phyloP scores from a whole-genome alignment of 1,139 yeast genomes.

The Hanseniaspora uvarum region DNA sequence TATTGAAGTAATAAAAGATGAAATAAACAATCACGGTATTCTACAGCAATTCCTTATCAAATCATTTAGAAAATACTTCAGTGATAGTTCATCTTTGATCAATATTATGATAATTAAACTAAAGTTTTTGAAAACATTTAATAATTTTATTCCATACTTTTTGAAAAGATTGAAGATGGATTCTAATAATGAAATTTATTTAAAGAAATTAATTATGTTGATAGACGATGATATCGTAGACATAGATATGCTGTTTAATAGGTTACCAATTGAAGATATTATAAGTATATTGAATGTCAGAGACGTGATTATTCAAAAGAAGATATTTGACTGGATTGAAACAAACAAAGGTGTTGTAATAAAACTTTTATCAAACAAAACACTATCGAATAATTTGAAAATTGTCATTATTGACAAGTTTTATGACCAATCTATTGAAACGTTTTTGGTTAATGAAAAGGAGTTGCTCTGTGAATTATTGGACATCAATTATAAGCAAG shows the following conservation, averaged over 20 bases:
- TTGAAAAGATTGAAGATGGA: slow-evolving; percentile 15
- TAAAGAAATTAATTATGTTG: slow-evolving; percentile 1
- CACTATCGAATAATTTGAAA: neutral
- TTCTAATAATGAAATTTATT: slow-evolving; percentile 6
- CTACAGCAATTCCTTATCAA: slow-evolving; percentile 14
- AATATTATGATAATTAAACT: slow-evolving; percentile 6
- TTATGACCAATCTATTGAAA: neutral
- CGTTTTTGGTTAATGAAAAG: slow-evolving; percentile 8
- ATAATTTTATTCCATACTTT: slow-evolving; percentile 13
- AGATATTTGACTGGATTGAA: neutral
- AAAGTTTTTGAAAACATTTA: slow-evolving; percentile 12
- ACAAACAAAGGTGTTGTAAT: neutral
- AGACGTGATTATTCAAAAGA: neutral
- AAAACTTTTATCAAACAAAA: neutral
- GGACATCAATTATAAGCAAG: slow-evolving; percentile 4
- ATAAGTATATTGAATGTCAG: neutral
- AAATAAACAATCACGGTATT: slow-evolving; percentile 7
- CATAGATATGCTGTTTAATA: slow-evolving; percentile 1
- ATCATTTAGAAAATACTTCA: slow-evolving; percentile 10
- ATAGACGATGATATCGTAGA: slow-evolving; percentile 6
- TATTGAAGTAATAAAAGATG: slow-evolving; percentile 10
- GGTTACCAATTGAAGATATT: slow-evolving; percentile 7
- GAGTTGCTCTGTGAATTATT: slow-evolving; percentile 1
- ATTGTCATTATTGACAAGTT: neutral
- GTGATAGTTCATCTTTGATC: neutral